Evolutionary conservation across 208 protist species (phyloP).

Genomic region (Trypanosoma boissoni): DNA sequence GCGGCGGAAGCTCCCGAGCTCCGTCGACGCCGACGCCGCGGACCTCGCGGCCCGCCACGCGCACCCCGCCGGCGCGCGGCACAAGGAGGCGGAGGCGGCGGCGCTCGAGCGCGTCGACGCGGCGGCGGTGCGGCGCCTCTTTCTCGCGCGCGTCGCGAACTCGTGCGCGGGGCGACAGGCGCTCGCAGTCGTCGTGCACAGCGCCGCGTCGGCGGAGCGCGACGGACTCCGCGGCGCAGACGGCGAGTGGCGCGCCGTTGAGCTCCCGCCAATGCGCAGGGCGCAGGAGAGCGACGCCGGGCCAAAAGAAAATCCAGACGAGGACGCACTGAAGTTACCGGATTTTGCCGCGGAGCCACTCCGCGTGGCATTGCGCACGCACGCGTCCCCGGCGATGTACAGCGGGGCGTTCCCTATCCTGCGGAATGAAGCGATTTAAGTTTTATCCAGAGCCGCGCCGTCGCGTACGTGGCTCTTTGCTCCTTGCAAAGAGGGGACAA

Average conservation of each 20-base stretch:
- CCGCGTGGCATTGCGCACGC: constrained; percentile 6
- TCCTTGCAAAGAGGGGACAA: not conserved
- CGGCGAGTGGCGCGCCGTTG: constrained; percentile 1
- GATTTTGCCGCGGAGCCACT: constrained; percentile 17
- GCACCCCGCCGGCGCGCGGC: constrained; percentile 26
- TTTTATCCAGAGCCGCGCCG: too few species aligned
- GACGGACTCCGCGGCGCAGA: constrained; percentile 6
- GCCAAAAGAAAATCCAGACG: constrained; percentile 2
- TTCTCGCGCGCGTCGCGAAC: constrained; percentile 41
- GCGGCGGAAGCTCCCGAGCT: constrained; percentile 45
- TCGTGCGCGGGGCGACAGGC: constrained; percentile 28
- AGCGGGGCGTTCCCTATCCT: constrained; percentile 10
- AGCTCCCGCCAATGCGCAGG: constrained; percentile 19
- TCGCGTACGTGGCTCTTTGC: not conserved
- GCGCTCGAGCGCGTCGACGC: constrained; percentile 31
- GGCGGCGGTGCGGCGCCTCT: constrained; percentile 34
- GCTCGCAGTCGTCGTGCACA: constrained; percentile 47
- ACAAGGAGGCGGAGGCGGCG: constrained; percentile 34
- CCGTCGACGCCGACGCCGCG: constrained; percentile 35
- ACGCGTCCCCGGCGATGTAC: constrained; percentile 18
- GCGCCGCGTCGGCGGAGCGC: constrained; percentile 16
- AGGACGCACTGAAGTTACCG: constrained; percentile 27
- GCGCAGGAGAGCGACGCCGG: constrained; percentile 4
- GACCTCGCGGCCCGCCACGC: constrained; percentile 34
- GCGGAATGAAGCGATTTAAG: constrained; percentile 9